phyloP scores from a whole-genome alignment of 441 rosid genomes.

The Arabidopsis hybrid region DNA sequence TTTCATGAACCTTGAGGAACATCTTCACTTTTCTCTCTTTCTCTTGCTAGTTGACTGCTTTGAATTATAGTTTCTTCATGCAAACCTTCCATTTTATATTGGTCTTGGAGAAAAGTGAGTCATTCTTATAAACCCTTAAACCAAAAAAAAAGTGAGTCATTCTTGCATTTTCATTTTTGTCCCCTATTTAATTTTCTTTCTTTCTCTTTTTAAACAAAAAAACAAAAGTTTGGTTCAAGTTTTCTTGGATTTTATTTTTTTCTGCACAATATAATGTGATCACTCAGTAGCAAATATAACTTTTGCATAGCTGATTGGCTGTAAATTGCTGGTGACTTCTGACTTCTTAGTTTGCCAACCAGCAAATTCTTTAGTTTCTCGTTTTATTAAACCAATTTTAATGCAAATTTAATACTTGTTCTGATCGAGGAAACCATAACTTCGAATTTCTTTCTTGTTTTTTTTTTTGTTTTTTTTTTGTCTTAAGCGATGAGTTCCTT shows the following conservation, averaged over 20 bases:
- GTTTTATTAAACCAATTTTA: conserved; percentile 6
- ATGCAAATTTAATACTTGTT: conserved; percentile 9
- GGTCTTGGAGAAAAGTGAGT: conserved; percentile 11
- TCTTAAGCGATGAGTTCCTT: not conserved
- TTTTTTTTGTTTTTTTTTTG: not conserved
- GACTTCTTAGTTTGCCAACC: conserved; percentile 21
- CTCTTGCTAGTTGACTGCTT: conserved; percentile 22
- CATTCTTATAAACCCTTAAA: too few relatives aligned
- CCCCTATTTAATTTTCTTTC: not conserved
- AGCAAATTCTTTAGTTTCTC: not conserved
- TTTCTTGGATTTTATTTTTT: conserved; percentile 32
- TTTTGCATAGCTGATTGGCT: conserved; percentile 35
- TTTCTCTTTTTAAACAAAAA: conserved; percentile 7
- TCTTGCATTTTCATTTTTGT: conserved; percentile 19
- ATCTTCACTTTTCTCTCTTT: conserved; percentile 23
- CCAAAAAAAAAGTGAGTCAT: conserved; percentile 1
- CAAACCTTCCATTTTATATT: conserved; percentile 36
- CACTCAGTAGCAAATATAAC: not conserved
- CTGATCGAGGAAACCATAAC: conserved; percentile 14
- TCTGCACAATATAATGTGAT: conserved; percentile 9
- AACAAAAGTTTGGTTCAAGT: conserved; percentile 30
- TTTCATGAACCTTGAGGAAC: conserved; percentile 43
- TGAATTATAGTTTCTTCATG: conserved; percentile 32
- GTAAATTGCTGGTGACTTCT: conserved; percentile 12
- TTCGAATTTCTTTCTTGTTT: not conserved